Evolutionary conservation across 768 basidiomycete genomes (phyloP), one percentile per base, ranked within the genome.

Genomic region (Mycena belliarum): DNA sequence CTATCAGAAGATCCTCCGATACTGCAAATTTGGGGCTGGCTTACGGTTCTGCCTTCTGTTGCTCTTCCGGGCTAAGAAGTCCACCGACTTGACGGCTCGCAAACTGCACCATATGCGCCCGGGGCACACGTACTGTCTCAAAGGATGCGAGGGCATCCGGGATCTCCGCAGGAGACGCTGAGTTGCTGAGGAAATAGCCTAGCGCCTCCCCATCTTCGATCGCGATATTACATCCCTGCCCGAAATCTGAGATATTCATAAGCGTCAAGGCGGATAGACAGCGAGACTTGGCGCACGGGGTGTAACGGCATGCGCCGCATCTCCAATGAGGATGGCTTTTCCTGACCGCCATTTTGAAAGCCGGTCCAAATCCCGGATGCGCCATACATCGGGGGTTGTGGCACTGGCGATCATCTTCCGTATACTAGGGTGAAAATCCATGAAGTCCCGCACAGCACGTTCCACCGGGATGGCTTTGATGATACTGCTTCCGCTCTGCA

Each of bases 201-300:
- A 74, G 59, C 16, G 75, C 73, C 14, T 66, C 66, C 6, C 72
- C 73, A 49, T 74, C 73, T 55, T 74, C 73, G 29, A 72, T 55
- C 6, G 70, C 69, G 55, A 74, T 61, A 40, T 74, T 74, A 45
- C 69, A 71, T 37, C 66, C 61, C 50, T 73, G 74, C 45, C 62
- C 62, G 14, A 60, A 56, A 57, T 60, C 61, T 63, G 29, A 21
- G 14, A 25, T 12, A 25, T 24, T 18, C 15, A n/a, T 42, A 4
- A 55, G 24, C 9, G 12, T 43, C 2, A 10, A 16, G 2, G 24
- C 14, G 10, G 16, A 26, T 14, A 49, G 32, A 16, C 23, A 48
- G 24, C 24, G 14, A 18, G 1, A 46, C 7, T 46, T 32, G 32
- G 53, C 61, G 20, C 10, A 58, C 61, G 44, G 4, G 61, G 61